A percentile compares a stretch with the other conserved stretches of the same genome.
phyloP scores from a whole-genome alignment of 2,329 filamentous ascomycete genomes.

The Aphanoascus verrucosus region DNA sequence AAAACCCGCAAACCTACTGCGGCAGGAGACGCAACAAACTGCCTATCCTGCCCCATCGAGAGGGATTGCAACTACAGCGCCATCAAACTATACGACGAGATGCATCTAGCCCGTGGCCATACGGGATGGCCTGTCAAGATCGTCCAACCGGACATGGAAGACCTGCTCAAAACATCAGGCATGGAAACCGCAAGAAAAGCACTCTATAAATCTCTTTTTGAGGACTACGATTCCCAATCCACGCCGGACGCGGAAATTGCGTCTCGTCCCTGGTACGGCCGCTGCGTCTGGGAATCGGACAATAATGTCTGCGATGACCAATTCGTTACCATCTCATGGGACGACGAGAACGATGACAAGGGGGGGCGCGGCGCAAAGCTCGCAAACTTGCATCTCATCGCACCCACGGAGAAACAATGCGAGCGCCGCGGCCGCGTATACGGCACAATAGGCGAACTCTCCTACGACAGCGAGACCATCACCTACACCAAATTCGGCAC shows the following conservation, averaged over 20 bases:
- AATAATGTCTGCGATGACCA: constrained; percentile 94
- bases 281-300: constrained; percentile 89
- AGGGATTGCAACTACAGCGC: constrained; percentile 73
- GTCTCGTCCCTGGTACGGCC: constrained; percentile 61
- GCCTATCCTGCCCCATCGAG: constrained; percentile 67
- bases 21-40: constrained; percentile 75
- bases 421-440: constrained; percentile 77
- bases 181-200: constrained; percentile 41
- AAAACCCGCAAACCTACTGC: constrained; percentile 61
- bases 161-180: constrained; percentile 45
- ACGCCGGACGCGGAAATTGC: constrained; percentile 45
- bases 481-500: constrained; percentile 60
- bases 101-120: constrained; percentile 55
- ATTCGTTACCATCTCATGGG: constrained; percentile 77
- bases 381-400: constrained; percentile 87
- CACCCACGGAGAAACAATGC: constrained; percentile 77
- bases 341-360: constrained; percentile 50
- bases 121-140: constrained; percentile 75
- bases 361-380: constrained; percentile 58
- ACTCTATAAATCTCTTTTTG: constrained; percentile 39
- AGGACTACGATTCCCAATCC: constrained; percentile 47
- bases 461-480: constrained; percentile 71
- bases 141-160: constrained; percentile 86
- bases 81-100: constrained; percentile 66
- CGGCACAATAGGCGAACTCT: constrained; percentile 74